Evolutionary conservation across 371 early-diverging fungal species (phyloP).

Genomic region (Mucor plumbeus): DNA sequence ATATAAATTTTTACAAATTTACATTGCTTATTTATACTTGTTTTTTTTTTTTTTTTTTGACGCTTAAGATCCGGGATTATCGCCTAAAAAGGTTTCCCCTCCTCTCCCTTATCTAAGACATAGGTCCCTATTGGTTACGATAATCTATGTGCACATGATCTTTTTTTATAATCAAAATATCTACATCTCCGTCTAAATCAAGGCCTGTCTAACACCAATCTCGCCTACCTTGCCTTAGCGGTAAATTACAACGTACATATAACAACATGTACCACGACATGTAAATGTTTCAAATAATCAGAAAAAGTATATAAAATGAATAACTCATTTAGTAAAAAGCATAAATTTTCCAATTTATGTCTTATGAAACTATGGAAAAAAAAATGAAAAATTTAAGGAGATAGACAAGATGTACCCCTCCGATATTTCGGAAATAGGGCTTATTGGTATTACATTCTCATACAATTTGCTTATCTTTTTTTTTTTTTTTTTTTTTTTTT

Average conservation of each 20-base stretch:
- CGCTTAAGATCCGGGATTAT: background rate
- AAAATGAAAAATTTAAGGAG: too few species aligned
- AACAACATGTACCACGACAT: background rate
- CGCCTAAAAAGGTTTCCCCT: background rate
- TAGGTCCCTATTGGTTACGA: background rate
- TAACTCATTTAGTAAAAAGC: too few species aligned
- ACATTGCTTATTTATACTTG: background rate
- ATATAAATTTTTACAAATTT: background rate
- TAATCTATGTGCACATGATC: slow-evolving; percentile 8
- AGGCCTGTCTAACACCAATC: background rate
- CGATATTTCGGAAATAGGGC: background rate
- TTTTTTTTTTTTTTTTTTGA: too few species aligned
- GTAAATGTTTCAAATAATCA: too few species aligned
- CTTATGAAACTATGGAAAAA: background rate
- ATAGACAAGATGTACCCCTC: background rate
- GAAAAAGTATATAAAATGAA: too few species aligned
- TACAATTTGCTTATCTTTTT: background rate
- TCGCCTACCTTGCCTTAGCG: too few species aligned
- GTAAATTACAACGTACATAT: background rate
- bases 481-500: background rate
- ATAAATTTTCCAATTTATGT: too few species aligned
- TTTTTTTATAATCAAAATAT: slow-evolving; percentile 1
- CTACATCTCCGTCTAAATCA: slow-evolving; percentile 2
- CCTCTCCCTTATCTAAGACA: slow-evolving; percentile 5
- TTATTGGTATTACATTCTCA: slow-evolving; percentile 1